phyloP scores from a whole-genome alignment of 2,329 filamentous ascomycete genomes.

The Trichophaea hybrida region DNA sequence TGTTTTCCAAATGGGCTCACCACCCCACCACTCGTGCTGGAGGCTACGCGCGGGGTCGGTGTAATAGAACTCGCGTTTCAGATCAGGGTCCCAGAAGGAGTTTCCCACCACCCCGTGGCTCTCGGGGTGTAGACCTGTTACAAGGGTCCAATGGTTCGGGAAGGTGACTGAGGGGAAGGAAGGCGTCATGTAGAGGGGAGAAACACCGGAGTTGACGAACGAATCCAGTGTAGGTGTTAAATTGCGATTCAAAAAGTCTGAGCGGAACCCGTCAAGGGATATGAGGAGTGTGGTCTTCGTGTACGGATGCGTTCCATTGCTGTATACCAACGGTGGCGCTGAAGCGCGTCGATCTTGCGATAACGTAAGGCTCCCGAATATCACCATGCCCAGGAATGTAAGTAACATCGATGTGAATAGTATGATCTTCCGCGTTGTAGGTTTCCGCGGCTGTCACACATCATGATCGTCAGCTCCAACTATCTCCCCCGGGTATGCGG shows the following conservation, averaged over 20 bases:
- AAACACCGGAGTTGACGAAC: constrained; percentile 70
- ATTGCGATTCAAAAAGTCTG: constrained; percentile 74
- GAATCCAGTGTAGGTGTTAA: constrained; percentile 69
- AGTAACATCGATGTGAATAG: constrained; percentile 19
- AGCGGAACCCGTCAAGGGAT: constrained; percentile 88
- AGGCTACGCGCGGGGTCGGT: constrained; percentile 62
- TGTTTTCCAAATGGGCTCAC: constrained; percentile 86
- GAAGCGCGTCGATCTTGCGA: constrained; percentile 20
- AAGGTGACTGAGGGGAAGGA: constrained; percentile 96
- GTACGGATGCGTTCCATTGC: constrained; percentile 79
- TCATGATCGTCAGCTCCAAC: not conserved
- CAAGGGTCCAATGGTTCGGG: constrained; percentile 87
- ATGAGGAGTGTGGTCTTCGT: constrained; percentile 85
- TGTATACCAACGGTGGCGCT: constrained; percentile 30
- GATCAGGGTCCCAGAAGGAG: constrained; percentile 74
- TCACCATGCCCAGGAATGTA: constrained; percentile 22
- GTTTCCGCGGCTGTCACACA: constrained; percentile 21
- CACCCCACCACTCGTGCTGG: constrained; percentile 84
- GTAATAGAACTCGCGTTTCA: constrained; percentile 73
- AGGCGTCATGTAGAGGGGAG: constrained; percentile 80
- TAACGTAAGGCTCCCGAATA: constrained; percentile 20
- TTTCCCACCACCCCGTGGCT: constrained; percentile 88
- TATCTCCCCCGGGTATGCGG: not conserved
- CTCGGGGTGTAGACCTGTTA: constrained; percentile 84
- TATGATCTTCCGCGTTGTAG: constrained; percentile 20